phyloP scores from a whole-genome alignment of 495 filamentous ascomycete genomes.

The Penicillium herquei region DNA sequence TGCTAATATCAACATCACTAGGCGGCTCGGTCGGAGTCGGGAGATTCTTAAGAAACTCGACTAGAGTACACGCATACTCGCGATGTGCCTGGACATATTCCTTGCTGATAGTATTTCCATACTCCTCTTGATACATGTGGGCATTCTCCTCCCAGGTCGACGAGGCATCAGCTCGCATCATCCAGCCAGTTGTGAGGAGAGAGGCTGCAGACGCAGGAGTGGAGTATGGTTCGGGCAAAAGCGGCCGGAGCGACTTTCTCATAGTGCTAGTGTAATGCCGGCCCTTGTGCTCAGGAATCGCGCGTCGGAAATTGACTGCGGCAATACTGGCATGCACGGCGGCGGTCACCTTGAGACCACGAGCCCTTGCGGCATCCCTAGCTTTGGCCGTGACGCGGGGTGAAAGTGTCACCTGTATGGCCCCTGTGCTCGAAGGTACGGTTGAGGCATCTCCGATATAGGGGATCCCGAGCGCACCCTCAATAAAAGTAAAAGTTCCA shows the following conservation, averaged over 20 bases:
- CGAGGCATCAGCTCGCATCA: conserved; percentile 16
- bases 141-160: conserved; percentile 29
- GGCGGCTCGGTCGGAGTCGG: conserved; percentile 11
- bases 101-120: conserved; percentile 18
- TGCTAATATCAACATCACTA: conserved; percentile 34
- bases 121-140: conserved; percentile 24
- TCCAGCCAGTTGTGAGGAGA: conserved; percentile 28
- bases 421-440: conserved; percentile 19
- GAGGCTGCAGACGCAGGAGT: conserved; percentile 19
- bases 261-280: conserved; percentile 36
- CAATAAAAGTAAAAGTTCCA: neutral
- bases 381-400: conserved; percentile 12
- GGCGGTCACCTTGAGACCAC: conserved; percentile 15
- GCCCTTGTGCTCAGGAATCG: conserved; percentile 12
- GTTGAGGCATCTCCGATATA: neutral
- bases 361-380: conserved; percentile 12
- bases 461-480: neutral
- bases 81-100: conserved; percentile 24
- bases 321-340: conserved; percentile 30
- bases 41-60: conserved; percentile 11
- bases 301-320: conserved; percentile 22
- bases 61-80: conserved; percentile 23
- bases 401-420: conserved; percentile 9
- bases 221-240: conserved; percentile 26
- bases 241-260: conserved; percentile 25